A percentile compares a stretch with the other conserved stretches of the same genome.
These are phyloP conservation scores for Clarireedia homoeocarpa DNA, from an alignment of 2,329 filamentous ascomycete genomes.

Conservation along the genomic window DNA sequence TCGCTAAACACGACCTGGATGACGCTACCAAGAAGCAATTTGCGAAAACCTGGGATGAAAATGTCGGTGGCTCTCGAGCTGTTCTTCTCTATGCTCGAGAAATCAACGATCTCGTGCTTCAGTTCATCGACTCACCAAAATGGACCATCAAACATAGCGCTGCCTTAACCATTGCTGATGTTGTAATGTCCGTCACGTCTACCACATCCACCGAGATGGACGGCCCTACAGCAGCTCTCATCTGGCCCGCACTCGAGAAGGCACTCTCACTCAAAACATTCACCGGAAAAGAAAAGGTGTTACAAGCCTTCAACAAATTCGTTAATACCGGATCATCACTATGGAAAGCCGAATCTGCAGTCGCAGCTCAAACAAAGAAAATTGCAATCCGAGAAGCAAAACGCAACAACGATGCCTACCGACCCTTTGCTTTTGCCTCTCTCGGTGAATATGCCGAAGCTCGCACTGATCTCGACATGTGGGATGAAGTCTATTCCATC, in stretches of 20 bases:
- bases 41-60: conserved; percentile 79
- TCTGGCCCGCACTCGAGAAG: conserved; percentile 83
- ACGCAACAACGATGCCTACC: conserved; percentile 79
- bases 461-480: conserved; percentile 62
- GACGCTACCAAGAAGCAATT: conserved; percentile 75
- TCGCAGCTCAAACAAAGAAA: conserved; percentile 66
- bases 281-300: conserved; percentile 78
- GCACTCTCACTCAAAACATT: conserved; percentile 85
- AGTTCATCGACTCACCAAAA: conserved; percentile 67
- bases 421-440: conserved; percentile 63
- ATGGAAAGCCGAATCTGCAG: conserved; percentile 42
- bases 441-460: conserved; percentile 66
- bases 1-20: conserved; percentile 79
- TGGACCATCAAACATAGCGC: conserved; percentile 90
- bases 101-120: conserved; percentile 61
- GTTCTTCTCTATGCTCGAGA: conserved; percentile 80
- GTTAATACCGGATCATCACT: conserved; percentile 54
- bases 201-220: conserved; percentile 47
- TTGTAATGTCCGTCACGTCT: conserved; percentile 54
- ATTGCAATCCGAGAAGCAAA: conserved; percentile 81
- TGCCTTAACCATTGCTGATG: conserved; percentile 70
- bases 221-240: conserved; percentile 47
- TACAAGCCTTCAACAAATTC: conserved; percentile 73
- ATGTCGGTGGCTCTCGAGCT: conserved; percentile 76
- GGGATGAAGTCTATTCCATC: conserved; percentile 57